Percentiles rank a stretch among this genome's conserved stretches.
phyloP scores from a whole-genome alignment of 129 eudicot genomes.

The Oenanthe sinensis region DNA sequence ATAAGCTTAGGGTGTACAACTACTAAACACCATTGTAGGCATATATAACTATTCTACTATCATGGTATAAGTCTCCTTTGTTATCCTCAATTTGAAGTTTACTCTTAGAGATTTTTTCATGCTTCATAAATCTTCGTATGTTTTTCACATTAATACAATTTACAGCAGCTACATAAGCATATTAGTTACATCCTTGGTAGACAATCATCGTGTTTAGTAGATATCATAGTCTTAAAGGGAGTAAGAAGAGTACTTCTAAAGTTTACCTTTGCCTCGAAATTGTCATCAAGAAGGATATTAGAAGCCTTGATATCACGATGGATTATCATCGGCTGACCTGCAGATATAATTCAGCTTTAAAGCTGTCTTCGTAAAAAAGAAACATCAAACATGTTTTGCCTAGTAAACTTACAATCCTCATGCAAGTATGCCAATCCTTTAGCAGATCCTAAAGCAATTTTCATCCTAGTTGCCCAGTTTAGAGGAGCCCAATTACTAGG shows the following conservation, averaged over 20 bases:
- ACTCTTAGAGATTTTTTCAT: background rate
- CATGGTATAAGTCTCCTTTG: background rate
- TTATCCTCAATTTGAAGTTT: constrained; percentile 2
- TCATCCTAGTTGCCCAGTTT: constrained; percentile 63
- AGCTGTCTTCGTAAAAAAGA: background rate
- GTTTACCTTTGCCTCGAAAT: constrained; percentile 75
- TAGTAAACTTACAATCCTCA: constrained; percentile 65
- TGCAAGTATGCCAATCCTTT: constrained; percentile 86
- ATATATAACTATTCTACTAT: background rate
- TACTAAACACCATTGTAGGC: background rate
- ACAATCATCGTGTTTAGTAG: background rate
- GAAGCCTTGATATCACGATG: constrained; percentile 92
- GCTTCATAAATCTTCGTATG: background rate
- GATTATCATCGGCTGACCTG: constrained; percentile 86
- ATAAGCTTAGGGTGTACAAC: background rate
- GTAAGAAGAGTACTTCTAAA: background rate
- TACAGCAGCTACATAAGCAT: background rate
- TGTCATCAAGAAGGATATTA: constrained; percentile 73
- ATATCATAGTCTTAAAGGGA: background rate
- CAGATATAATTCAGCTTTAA: constrained; percentile 12
- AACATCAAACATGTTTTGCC: background rate
- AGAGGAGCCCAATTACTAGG: constrained; percentile 18
- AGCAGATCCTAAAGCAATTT: constrained; percentile 75
- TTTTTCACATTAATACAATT: background rate
- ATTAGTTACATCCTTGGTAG: background rate